Evolutionary conservation across 2,329 filamentous ascomycete species (phyloP).

Genomic region (Colletotrichum sp.): DNA sequence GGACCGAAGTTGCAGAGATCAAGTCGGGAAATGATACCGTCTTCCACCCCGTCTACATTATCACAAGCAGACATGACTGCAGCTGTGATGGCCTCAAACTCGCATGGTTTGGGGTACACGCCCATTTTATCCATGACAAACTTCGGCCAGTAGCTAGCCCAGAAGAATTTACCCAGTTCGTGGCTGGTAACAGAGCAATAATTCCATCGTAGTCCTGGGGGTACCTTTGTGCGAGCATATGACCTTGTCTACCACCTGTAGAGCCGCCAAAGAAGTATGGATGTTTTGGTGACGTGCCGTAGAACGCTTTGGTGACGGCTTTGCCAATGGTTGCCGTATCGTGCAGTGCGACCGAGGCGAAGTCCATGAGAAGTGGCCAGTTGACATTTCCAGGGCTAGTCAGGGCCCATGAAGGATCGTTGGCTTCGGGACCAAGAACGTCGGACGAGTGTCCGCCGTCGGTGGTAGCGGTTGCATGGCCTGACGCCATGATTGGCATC

Average conservation of each 20-base stretch:
- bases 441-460: background rate
- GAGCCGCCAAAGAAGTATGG: slow-evolving; percentile 64
- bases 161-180: slow-evolving; percentile 32
- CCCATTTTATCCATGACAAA: background rate
- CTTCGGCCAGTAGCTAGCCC: background rate
- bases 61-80: slow-evolving; percentile 46
- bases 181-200: slow-evolving; percentile 52
- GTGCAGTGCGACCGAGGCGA: background rate
- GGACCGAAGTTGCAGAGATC: slow-evolving; percentile 17
- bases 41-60: slow-evolving; percentile 47
- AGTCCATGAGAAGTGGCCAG: background rate
- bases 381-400: slow-evolving; percentile 5
- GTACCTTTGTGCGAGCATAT: slow-evolving; percentile 57
- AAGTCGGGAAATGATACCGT: slow-evolving; percentile 43
- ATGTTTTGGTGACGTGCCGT: slow-evolving; percentile 43
- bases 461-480: background rate
- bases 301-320: slow-evolving; percentile 49
- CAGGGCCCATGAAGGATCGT: slow-evolving; percentile 21
- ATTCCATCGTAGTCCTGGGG: slow-evolving; percentile 64
- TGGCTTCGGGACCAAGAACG: background rate
- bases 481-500: background rate
- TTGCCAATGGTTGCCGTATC: slow-evolving; percentile 52
- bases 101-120: background rate
- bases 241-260: slow-evolving; percentile 62
- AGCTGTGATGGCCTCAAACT: slow-evolving; percentile 38